A percentile compares a stretch with the other conserved stretches of the same genome.
Conservation (phyloP, 176 grass and related monocot species). For the Oryza nivara region DNA sequence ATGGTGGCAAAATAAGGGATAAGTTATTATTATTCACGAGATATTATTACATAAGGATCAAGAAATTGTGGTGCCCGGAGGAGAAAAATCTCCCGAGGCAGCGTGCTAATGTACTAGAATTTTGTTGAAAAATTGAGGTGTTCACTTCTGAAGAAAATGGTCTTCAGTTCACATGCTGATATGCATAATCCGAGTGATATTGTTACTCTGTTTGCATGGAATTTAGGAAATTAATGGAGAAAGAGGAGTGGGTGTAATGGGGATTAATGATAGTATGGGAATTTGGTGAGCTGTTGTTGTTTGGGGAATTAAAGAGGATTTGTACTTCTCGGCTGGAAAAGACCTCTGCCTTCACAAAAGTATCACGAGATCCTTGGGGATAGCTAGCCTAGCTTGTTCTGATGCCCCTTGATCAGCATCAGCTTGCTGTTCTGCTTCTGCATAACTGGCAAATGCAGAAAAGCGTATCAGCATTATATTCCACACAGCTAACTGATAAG, state of each 20-base stretch:
- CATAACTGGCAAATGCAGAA: not conserved
- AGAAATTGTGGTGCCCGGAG: constrained; percentile 1
- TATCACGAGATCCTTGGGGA: constrained; percentile 1
- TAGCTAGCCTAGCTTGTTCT: not conserved
- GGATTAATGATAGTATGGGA: not conserved
- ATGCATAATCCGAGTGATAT: not conserved
- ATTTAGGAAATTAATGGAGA: not conserved
- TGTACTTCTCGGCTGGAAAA: not conserved
- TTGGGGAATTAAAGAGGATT: not conserved
- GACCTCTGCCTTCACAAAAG: constrained; percentile 12
- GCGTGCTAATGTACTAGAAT: not conserved
- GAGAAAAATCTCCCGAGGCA: not conserved
- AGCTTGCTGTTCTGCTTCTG: not conserved
- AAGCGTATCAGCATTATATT: not conserved
- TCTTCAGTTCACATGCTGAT: not conserved
- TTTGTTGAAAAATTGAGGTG: not conserved
- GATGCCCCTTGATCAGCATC: not conserved
- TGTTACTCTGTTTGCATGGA: not conserved
- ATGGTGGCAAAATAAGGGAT: constrained; percentile 19
- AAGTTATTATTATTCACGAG: not conserved
- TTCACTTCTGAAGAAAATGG: not conserved
- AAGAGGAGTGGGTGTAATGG: not conserved
- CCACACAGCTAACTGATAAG: not conserved
- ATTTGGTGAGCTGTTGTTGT: constrained; percentile 4
- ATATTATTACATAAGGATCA: not conserved